Base-by-base conservation (phyloP, 768 basidiomycete genomes). In the Boletus reticuloceps region DNA sequence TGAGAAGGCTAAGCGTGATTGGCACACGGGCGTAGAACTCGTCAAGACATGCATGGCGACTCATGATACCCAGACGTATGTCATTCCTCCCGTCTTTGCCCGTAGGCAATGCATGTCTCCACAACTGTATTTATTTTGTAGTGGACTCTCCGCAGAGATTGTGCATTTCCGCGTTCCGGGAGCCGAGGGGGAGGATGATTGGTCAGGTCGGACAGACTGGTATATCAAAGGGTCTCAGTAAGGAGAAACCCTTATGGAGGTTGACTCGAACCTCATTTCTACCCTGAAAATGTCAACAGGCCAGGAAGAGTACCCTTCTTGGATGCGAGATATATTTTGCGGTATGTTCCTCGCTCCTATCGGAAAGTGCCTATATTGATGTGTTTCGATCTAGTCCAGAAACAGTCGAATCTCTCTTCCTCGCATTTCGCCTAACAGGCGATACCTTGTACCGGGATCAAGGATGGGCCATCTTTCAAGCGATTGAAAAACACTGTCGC, bases 281-380 rank as follows among this genome's bases (percentile, higher is more conserved):
- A 22, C 37, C 29, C 46, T 25, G 4, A 31, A 38, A 38, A 52
- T 25, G 17, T 44, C 51, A 19, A 51, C 43, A 74, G 71, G 6
- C 64, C 64, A 34, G 67, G 63, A 16, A 47, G 19, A n/a, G 45
- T 29, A 10, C 58, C 72, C 6, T 72, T 85, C 1, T 86, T 94
- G 58, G 94, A 96, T 62, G 93, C 93, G 12, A 84, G 94, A 38
- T 97, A 98, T 68, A 97, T 98, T 70, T 84, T 98, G 10, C 84
- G 94, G 82, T 83, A 54, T 25, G 79, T 68, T 50, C n/a, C 43
- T 39, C 13, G 16, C 9, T 14, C 42, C 40, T 46, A 19, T 47
- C 34, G 39, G 13, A 42, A 39, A 19, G 11, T 16, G 13, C 20
- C 9, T 20, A 39, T n/a, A 31, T 17, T 47, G 50, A 36, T 19